phyloP scores from a whole-genome alignment of 2,329 filamentous ascomycete genomes.

The Ophiocordyceps camponoti-floridani region DNA sequence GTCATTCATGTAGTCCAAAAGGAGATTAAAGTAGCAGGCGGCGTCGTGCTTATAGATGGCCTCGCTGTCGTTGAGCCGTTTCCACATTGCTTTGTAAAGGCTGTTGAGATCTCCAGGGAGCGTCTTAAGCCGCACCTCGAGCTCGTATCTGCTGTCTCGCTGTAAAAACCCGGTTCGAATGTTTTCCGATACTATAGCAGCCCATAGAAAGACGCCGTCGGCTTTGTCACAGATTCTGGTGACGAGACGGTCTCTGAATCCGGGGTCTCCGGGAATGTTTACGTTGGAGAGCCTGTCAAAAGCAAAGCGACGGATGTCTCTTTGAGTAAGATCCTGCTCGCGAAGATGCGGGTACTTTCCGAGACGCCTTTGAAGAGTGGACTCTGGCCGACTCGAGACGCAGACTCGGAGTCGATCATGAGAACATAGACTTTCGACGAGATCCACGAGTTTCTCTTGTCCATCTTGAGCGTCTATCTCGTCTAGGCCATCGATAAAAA shows the following conservation, averaged over 20 bases:
- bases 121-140: neutral
- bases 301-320: neutral
- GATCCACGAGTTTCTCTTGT: neutral
- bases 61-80: neutral
- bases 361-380: neutral
- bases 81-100: conserved; percentile 1
- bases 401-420: conserved; percentile 1
- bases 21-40: neutral
- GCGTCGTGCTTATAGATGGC: neutral
- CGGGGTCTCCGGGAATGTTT: neutral
- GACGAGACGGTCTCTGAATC: neutral
- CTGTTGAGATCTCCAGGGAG: neutral
- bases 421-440: neutral
- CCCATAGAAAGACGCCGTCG: conserved; percentile 3
- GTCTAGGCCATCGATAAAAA: conserved; percentile 7
- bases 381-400: conserved; percentile 4
- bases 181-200: neutral
- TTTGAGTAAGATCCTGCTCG: neutral
- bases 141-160: neutral
- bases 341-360: neutral
- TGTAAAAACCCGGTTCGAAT: neutral
- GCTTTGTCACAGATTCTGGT: neutral
- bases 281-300: neutral
- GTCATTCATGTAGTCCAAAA: neutral
- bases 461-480: conserved; percentile 4